phyloP scores from a whole-genome alignment of 805 yeast species.

The Naumovozyma baii region DNA sequence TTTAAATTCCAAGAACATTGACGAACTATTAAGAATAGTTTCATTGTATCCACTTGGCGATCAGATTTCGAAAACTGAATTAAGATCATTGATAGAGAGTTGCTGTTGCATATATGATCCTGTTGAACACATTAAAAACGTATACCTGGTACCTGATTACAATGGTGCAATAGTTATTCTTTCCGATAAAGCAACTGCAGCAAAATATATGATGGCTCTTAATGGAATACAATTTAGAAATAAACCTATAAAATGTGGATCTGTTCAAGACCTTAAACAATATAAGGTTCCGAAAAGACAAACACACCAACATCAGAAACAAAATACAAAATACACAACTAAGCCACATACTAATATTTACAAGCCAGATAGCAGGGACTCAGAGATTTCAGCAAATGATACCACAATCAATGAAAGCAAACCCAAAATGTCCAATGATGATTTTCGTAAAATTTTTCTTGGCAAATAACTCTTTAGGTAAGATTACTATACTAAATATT shows the following conservation, averaged over 20 bases:
- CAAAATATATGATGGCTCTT: slow-evolving; percentile 39
- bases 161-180: slow-evolving; percentile 45
- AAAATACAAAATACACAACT: too few species aligned
- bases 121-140: slow-evolving; percentile 26
- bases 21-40: slow-evolving; percentile 8
- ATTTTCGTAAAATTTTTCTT: slow-evolving; percentile 32
- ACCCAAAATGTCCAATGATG: slow-evolving; percentile 29
- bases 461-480: too few species aligned
- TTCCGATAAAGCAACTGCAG: slow-evolving; percentile 36
- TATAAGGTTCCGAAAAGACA: not conserved
- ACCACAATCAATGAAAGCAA: not conserved
- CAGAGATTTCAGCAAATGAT: not conserved
- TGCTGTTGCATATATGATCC: slow-evolving; percentile 4
- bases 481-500: too few species aligned
- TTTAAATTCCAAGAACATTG: slow-evolving; percentile 12
- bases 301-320: too few species aligned
- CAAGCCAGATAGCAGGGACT: not conserved
- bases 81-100: slow-evolving; percentile 11
- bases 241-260: slow-evolving; percentile 26
- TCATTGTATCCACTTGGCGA: slow-evolving; percentile 26
- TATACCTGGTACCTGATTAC: slow-evolving; percentile 38
- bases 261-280: slow-evolving; percentile 26
- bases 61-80: slow-evolving; percentile 16
- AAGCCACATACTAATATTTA: not conserved
- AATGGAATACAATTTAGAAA: slow-evolving; percentile 34